Percentiles rank a stretch among this genome's conserved stretches.
These are phyloP conservation scores for Vitis amurensis DNA, from an alignment of 164 flowering plant species.

Conservation along the genomic window DNA sequence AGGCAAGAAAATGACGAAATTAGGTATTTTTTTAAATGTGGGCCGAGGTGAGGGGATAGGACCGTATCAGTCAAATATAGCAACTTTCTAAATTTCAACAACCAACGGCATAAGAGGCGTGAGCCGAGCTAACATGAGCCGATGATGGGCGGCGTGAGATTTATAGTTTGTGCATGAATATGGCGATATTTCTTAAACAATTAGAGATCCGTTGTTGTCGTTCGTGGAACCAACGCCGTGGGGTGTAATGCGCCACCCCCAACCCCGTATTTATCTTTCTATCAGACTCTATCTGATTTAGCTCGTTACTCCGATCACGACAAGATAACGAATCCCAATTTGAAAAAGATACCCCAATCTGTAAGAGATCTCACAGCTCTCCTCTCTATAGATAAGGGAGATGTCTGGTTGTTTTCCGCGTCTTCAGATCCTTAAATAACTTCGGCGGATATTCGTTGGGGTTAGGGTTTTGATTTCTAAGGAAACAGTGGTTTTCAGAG, in stretches of 20 bases:
- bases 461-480: too few relatives aligned
- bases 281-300: neutral
- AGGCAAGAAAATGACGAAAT: too few relatives aligned
- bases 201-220: neutral
- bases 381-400: too few relatives aligned
- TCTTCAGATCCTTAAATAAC: too few relatives aligned
- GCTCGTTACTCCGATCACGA: neutral
- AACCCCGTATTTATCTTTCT: neutral
- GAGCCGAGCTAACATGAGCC: neutral
- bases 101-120: neutral
- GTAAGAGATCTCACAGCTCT: neutral
- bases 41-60: too few relatives aligned
- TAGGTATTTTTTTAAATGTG: too few relatives aligned
- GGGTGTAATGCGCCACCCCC: conserved; percentile 1
- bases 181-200: neutral
- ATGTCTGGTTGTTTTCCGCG: too few relatives aligned
- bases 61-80: too few relatives aligned
- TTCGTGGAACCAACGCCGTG: neutral
- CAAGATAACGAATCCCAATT: neutral
- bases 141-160: neutral
- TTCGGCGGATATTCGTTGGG: too few relatives aligned
- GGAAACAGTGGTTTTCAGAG: too few relatives aligned
- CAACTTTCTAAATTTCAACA: too few relatives aligned
- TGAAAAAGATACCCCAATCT: neutral
- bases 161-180: neutral